Evolutionary conservation across 108 stramenopile genomes (phyloP).

Genomic region (Epithemia pelagica): DNA sequence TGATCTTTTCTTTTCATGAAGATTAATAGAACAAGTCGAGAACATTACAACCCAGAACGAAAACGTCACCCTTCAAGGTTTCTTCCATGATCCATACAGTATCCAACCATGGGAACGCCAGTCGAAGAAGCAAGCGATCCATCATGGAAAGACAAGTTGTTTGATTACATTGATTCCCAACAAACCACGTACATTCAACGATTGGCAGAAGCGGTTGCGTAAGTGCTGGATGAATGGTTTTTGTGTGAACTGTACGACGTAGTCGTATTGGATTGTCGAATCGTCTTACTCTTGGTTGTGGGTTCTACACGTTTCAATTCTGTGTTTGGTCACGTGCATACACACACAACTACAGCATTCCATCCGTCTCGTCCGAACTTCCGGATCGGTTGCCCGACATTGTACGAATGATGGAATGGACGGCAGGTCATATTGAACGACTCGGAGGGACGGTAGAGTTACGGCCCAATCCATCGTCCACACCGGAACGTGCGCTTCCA

Average conservation of each 20-base stretch:
- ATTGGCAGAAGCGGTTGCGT: slow-evolving; percentile 39
- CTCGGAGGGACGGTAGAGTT: slow-evolving; percentile 44
- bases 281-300: not conserved
- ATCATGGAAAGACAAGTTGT: slow-evolving; percentile 26
- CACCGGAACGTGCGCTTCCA: slow-evolving; percentile 40
- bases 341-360: too few species aligned
- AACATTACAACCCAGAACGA: too few species aligned
- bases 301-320: too few species aligned
- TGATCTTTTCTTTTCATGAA: too few species aligned
- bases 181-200: slow-evolving; percentile 27
- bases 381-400: slow-evolving; percentile 58
- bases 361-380: slow-evolving; percentile 68
- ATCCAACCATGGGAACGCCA: not conserved
- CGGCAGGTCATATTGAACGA: slow-evolving; percentile 42
- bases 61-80: too few species aligned
- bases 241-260: too few species aligned
- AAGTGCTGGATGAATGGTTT: not conserved
- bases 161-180: slow-evolving; percentile 36
- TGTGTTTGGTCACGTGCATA: too few species aligned
- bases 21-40: too few species aligned
- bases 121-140: slow-evolving; percentile 8
- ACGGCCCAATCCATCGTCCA: slow-evolving; percentile 52
- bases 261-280: not conserved
- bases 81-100: too few species aligned
- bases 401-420: slow-evolving; percentile 67